These are phyloP conservation scores for Rubia yunnanensis DNA, from an alignment of 257 asterid genomes.

Conservation along the genomic window DNA sequence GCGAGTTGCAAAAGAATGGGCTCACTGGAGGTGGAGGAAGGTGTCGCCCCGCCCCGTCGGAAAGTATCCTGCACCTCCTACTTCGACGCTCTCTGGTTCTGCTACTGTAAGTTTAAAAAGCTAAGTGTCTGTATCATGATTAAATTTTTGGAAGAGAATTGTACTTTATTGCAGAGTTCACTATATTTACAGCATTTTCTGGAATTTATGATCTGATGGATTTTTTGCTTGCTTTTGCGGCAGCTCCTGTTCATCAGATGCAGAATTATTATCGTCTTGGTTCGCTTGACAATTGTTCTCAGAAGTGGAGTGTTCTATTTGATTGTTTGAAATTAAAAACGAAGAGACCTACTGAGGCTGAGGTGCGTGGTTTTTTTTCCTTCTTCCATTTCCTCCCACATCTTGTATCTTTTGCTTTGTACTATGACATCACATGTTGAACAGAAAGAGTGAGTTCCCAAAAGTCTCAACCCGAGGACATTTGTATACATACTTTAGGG, in stretches of 20 bases:
- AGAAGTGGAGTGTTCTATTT: constrained; percentile 56
- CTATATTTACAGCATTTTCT: not conserved
- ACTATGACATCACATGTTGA: not conserved
- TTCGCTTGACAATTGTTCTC: constrained; percentile 58
- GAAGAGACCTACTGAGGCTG: constrained; percentile 52
- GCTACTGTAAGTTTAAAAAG: constrained; percentile 85
- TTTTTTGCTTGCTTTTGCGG: constrained; percentile 17
- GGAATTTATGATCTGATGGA: constrained; percentile 11
- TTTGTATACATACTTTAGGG: not conserved
- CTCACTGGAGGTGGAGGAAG: constrained; percentile 27
- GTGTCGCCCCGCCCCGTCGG: constrained; percentile 21
- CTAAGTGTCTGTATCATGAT: not conserved
- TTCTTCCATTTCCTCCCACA: not conserved
- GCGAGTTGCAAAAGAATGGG: constrained; percentile 20
- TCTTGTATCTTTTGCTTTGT: too few relatives aligned
- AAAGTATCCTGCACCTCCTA: constrained; percentile 47
- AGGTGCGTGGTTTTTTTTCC: constrained; percentile 36
- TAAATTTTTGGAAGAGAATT: not conserved
- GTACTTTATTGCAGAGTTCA: not conserved
- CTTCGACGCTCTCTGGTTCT: constrained; percentile 84
- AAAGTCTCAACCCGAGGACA: not conserved
- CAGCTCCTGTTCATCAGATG: constrained; percentile 95
- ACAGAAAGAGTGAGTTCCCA: not conserved
- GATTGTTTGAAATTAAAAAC: constrained; percentile 83
- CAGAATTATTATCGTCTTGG: constrained; percentile 89